phyloP scores from a whole-genome alignment of 495 filamentous ascomycete species.

The Venustampulla echinocandica region DNA sequence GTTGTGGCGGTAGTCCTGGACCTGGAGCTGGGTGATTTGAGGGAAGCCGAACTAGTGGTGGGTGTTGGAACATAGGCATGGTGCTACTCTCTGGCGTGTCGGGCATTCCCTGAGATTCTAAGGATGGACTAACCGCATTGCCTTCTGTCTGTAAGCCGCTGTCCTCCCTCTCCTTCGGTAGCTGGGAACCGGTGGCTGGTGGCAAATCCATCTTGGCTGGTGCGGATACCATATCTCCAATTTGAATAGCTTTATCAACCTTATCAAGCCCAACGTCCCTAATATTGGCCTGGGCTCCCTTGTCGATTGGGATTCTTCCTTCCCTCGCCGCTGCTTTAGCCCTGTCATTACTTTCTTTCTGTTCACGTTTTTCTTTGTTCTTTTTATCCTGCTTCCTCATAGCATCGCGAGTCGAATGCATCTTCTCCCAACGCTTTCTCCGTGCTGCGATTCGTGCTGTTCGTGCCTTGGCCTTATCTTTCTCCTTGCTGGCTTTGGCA shows the following conservation, averaged over 20 bases:
- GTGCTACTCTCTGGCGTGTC: slow-evolving; percentile 12
- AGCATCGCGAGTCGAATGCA: slow-evolving; percentile 14
- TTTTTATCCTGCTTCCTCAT: slow-evolving; percentile 22
- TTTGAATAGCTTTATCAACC: slow-evolving; percentile 19
- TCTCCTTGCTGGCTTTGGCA: slow-evolving; percentile 3
- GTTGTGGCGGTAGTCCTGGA: too few species aligned
- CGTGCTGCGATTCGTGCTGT: slow-evolving; percentile 14
- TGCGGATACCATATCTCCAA: slow-evolving; percentile 1
- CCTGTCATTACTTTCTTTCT: slow-evolving; percentile 10
- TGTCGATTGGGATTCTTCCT: slow-evolving; percentile 14
- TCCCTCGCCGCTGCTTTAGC: slow-evolving; percentile 11
- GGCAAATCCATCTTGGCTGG: neutral
- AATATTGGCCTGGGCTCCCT: slow-evolving; percentile 15
- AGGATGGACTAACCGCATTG: neutral
- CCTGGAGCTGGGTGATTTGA: too few species aligned
- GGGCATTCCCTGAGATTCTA: slow-evolving; percentile 3
- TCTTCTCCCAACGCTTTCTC: slow-evolving; percentile 19
- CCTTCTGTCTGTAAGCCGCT: slow-evolving; percentile 16
- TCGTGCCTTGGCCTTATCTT: slow-evolving; percentile 14
- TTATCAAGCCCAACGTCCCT: slow-evolving; percentile 4
- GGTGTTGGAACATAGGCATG: neutral
- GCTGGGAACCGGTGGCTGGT: neutral
- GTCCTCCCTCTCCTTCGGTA: slow-evolving; percentile 12
- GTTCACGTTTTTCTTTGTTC: slow-evolving; percentile 18
- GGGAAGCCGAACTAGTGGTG: neutral